Evolutionary conservation across 1,139 yeast species (phyloP).

Genomic region (Candida freyschussii): DNA sequence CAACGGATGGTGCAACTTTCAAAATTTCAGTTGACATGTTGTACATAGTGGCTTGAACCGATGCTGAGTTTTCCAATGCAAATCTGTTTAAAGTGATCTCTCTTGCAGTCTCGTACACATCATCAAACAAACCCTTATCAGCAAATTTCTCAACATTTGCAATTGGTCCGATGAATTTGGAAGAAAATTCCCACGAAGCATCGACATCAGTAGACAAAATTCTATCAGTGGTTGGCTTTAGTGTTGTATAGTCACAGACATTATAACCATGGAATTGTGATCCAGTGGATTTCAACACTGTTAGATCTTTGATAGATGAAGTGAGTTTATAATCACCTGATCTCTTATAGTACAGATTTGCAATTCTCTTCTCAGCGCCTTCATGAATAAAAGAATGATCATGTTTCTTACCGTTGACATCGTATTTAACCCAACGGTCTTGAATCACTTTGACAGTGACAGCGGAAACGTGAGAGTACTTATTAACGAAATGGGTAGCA

Average conservation of each 20-base stretch:
- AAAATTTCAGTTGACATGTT: slow-evolving; percentile 79
- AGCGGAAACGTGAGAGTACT: slow-evolving; percentile 72
- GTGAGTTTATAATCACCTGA: slow-evolving; percentile 45
- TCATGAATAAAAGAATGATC: slow-evolving; percentile 81
- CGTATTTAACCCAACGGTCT: slow-evolving; percentile 72
- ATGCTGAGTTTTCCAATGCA: slow-evolving; percentile 81
- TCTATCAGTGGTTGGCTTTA: slow-evolving; percentile 77
- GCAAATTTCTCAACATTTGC: slow-evolving; percentile 49
- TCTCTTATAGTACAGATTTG: slow-evolving; percentile 48
- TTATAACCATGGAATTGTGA: slow-evolving; percentile 88
- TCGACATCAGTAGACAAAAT: slow-evolving; percentile 84
- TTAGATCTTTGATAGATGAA: slow-evolving; percentile 78
- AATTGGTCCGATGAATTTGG: slow-evolving; percentile 46
- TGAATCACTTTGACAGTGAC: slow-evolving; percentile 65
- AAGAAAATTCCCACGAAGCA: slow-evolving; percentile 66
- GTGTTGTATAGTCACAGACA: slow-evolving; percentile 82
- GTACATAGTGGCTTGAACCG: slow-evolving; percentile 95
- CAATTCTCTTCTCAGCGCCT: slow-evolving; percentile 74
- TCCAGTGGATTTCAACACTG: slow-evolving; percentile 89
- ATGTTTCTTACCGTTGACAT: slow-evolving; percentile 68
- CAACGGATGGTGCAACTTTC: slow-evolving; percentile 49
- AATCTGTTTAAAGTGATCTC: slow-evolving; percentile 68
- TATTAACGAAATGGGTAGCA: slow-evolving; percentile 72
- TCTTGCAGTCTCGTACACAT: slow-evolving; percentile 56
- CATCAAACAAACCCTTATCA: slow-evolving; percentile 59